These are phyloP conservation scores for Emericellopsis atlantica DNA, from an alignment of 2,329 filamentous ascomycete species.

Conservation along the genomic window DNA sequence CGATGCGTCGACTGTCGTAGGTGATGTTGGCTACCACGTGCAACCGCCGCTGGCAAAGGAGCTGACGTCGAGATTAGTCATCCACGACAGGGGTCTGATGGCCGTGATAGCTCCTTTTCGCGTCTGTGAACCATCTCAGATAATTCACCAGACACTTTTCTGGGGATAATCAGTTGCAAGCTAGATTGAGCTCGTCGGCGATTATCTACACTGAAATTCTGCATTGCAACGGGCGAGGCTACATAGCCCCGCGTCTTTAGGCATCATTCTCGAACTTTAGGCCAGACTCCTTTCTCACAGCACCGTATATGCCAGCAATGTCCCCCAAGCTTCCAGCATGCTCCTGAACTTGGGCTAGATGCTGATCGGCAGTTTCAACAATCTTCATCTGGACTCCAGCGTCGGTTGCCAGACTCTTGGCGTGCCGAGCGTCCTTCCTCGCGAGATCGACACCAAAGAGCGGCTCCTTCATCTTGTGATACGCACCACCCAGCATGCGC, in stretches of 20 bases:
- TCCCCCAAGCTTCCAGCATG: conserved; percentile 60
- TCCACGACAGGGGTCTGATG: too few species aligned
- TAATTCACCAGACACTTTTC: too few species aligned
- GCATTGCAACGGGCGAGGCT: too few species aligned
- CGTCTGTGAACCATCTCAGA: too few species aligned
- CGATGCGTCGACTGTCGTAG: too few species aligned
- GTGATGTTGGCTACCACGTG: too few species aligned
- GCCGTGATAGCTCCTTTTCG: too few species aligned
- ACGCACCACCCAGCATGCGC: conserved; percentile 64
- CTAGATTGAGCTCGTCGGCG: too few species aligned
- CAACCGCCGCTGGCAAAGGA: too few species aligned
- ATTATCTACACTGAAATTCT: too few species aligned
- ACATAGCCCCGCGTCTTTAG: neutral
- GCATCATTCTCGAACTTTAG: conserved; percentile 57
- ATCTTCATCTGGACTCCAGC: conserved; percentile 51
- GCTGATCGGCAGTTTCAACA: conserved; percentile 53
- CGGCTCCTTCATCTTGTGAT: conserved; percentile 64
- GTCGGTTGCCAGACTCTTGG: conserved; percentile 49
- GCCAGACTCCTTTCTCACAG: conserved; percentile 60
- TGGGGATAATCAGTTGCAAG: too few species aligned
- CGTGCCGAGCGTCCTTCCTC: conserved; percentile 71
- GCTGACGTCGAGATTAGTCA: too few species aligned
- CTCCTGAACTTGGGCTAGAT: conserved; percentile 57
- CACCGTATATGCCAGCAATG: conserved; percentile 73
- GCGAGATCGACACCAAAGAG: conserved; percentile 74